These are phyloP conservation scores for Astraeus odoratus DNA, from an alignment of 768 basidiomycete species.

Conservation along the genomic window DNA sequence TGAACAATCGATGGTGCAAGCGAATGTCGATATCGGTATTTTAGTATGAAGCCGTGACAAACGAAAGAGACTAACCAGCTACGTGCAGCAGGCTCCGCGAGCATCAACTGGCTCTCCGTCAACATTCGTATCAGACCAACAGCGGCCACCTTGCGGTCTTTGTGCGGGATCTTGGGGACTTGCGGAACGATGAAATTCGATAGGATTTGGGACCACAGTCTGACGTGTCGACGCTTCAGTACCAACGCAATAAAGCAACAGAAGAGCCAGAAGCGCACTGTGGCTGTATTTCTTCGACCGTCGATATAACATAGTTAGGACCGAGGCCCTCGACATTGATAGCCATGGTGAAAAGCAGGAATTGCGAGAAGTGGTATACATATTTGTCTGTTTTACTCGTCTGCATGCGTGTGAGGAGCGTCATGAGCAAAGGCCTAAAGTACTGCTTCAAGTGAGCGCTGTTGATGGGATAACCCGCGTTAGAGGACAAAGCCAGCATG, in stretches of 20 bases:
- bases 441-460: constrained; percentile 65
- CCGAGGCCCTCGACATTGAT: constrained; percentile 65
- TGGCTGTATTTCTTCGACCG: constrained; percentile 78
- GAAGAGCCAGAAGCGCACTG: constrained; percentile 37
- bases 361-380: constrained; percentile 73
- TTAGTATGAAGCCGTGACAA: too few relatives aligned
- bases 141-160: constrained; percentile 78
- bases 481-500: not conserved
- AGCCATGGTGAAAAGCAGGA: constrained; percentile 71
- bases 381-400: constrained; percentile 86
- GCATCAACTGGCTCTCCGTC: constrained; percentile 65
- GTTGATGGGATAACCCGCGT: not conserved
- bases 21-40: too few relatives aligned
- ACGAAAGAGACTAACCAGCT: constrained; percentile 52
- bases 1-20: constrained; percentile 24
- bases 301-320: constrained; percentile 73
- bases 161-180: constrained; percentile 68
- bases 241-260: not conserved
- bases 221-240: constrained; percentile 15
- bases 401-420: constrained; percentile 80
- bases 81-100: constrained; percentile 53
- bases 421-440: constrained; percentile 68
- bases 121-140: constrained; percentile 78
- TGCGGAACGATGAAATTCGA: constrained; percentile 75
- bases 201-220: constrained; percentile 77